Percentiles rank a stretch among this genome's conserved stretches.
Evolutionary conservation across 495 filamentous ascomycete genomes (phyloP).

Genomic region (Aspergillus coremiiformis): DNA sequence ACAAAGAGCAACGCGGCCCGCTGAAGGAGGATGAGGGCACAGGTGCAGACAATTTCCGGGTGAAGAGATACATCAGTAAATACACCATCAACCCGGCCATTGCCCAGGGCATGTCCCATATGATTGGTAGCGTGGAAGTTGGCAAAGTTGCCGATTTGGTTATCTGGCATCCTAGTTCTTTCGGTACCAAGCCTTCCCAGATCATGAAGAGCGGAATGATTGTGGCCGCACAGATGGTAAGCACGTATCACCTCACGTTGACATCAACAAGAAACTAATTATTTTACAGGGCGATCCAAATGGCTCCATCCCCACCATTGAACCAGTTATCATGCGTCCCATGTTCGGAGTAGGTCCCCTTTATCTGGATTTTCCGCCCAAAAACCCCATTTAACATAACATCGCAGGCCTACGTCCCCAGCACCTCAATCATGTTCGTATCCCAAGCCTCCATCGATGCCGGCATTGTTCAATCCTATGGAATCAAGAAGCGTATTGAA

Average conservation of each 20-base stretch:
- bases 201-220: slow-evolving; percentile 93
- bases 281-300: slow-evolving; percentile 75
- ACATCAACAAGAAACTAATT: slow-evolving; percentile 1
- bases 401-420: slow-evolving; percentile 52
- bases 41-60: slow-evolving; percentile 84
- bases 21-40: slow-evolving; percentile 74
- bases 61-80: slow-evolving; percentile 91
- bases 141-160: slow-evolving; percentile 92
- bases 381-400: background rate
- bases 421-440: slow-evolving; percentile 75
- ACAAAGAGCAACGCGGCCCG: slow-evolving; percentile 77
- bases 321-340: slow-evolving; percentile 77
- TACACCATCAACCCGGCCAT: slow-evolving; percentile 97
- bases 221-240: slow-evolving; percentile 75
- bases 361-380: background rate
- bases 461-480: slow-evolving; percentile 62
- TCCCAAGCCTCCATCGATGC: slow-evolving; percentile 60
- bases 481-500: slow-evolving; percentile 73
- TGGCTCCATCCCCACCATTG: slow-evolving; percentile 82
- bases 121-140: slow-evolving; percentile 80
- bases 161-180: slow-evolving; percentile 77
- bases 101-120: slow-evolving; percentile 85
- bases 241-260: slow-evolving; percentile 5
- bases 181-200: slow-evolving; percentile 77
- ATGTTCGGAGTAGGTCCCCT: slow-evolving; percentile 69